Conservation (phyloP, 1,284 basidiomycete genomes). For the Phlebopus sp. region DNA sequence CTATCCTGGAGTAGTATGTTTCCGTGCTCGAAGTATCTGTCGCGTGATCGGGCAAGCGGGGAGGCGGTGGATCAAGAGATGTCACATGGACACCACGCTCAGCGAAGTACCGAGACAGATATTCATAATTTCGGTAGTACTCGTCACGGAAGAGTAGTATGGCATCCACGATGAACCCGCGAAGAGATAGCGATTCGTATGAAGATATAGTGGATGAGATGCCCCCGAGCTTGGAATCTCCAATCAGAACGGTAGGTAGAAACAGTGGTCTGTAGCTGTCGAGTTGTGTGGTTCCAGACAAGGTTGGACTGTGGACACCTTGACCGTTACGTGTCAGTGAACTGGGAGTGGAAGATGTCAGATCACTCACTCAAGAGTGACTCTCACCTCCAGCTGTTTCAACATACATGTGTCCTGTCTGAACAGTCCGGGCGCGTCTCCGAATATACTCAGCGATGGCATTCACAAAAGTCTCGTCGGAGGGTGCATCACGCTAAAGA, state of each 20-base stretch:
- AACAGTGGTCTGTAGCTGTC: constrained; percentile 84
- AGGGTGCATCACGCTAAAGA: constrained; percentile 36
- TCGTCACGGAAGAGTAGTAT: constrained; percentile 87
- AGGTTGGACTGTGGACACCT: constrained; percentile 93
- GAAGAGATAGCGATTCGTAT: constrained; percentile 87
- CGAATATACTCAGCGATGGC: constrained; percentile 66
- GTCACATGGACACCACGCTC: constrained; percentile 65
- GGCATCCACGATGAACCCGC: constrained; percentile 87
- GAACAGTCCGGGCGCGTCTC: constrained; percentile 40
- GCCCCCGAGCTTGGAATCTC: constrained; percentile 87
- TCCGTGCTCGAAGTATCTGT: constrained; percentile 61
- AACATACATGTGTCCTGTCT: constrained; percentile 71
- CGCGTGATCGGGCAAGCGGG: constrained; percentile 39
- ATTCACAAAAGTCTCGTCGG: constrained; percentile 68
- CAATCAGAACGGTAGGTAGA: constrained; percentile 85
- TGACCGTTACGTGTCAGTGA: constrained; percentile 10
- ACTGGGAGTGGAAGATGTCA: background rate
- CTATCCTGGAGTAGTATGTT: constrained; percentile 64
- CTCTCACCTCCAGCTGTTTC: constrained; percentile 92
- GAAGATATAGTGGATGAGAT: constrained; percentile 94
- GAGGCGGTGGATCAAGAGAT: constrained; percentile 61
- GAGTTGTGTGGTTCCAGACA: constrained; percentile 84
- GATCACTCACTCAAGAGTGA: constrained; percentile 16
- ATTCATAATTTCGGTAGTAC: constrained; percentile 87
- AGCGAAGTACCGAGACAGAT: constrained; percentile 76